phyloP scores from a whole-genome alignment of 2,329 filamentous ascomycete genomes.

The Arthroderma uncinatum region DNA sequence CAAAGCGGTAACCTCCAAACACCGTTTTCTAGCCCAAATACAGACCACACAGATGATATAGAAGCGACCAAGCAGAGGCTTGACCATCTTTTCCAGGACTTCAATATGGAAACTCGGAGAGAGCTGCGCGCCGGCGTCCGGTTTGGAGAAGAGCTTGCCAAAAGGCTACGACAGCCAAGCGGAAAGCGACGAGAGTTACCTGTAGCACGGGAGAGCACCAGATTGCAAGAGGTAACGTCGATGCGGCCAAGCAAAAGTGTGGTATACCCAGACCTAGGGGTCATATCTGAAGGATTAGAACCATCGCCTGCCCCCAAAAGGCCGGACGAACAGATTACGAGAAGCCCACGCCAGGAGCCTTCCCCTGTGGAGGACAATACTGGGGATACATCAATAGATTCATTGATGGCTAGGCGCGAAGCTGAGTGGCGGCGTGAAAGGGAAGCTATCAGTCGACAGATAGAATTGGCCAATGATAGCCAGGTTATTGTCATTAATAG shows the following conservation, averaged over 20 bases:
- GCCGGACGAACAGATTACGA: not conserved
- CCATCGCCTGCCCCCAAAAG: not conserved
- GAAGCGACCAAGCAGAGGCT: conserved; percentile 22
- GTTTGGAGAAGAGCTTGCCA: conserved; percentile 35
- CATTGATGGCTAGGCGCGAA: conserved; percentile 25
- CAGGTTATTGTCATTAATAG: conserved; percentile 38
- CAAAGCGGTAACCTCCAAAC: conserved; percentile 10
- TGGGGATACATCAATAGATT: conserved; percentile 5
- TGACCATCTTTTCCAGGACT: conserved; percentile 29
- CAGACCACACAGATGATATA: conserved; percentile 13
- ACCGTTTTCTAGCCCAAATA: conserved; percentile 11
- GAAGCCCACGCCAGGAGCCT: not conserved
- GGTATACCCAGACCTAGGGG: conserved; percentile 2
- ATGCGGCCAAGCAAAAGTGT: not conserved
- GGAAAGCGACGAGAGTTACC: conserved; percentile 4
- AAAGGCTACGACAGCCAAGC: conserved; percentile 21
- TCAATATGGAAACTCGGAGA: conserved; percentile 28
- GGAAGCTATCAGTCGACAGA: conserved; percentile 35
- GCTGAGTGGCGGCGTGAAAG: conserved; percentile 37
- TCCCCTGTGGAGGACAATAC: conserved; percentile 5
- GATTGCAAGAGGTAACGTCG: not conserved
- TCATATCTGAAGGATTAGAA: not conserved
- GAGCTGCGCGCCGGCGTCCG: conserved; percentile 33
- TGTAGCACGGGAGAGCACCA: not conserved
- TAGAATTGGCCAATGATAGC: conserved; percentile 32